Percentiles rank a stretch among this genome's conserved stretches.
Conservation (phyloP, 176 grass and related monocot genomes). For the Eragrostis curvula region DNA sequence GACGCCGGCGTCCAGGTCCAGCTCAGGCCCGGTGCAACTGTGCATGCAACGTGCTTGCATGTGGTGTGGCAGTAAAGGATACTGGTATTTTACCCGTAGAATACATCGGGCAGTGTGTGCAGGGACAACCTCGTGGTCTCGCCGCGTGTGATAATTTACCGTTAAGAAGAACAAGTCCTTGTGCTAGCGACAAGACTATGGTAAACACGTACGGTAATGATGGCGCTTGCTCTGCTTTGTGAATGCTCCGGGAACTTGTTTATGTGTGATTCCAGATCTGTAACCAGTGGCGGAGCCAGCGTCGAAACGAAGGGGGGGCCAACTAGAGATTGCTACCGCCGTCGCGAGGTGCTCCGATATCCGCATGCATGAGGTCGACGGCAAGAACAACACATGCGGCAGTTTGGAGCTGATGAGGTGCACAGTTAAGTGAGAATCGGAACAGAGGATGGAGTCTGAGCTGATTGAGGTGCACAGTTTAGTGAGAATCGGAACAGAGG, state of each 20-base stretch:
- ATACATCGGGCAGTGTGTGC: constrained; percentile 3
- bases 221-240: background rate
- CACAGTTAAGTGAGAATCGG: too few relatives aligned
- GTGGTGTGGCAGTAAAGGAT: background rate
- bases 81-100: background rate
- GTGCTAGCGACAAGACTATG: background rate
- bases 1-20: background rate
- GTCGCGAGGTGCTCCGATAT: too few relatives aligned
- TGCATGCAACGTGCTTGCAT: background rate
- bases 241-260: background rate
- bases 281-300: too few relatives aligned
- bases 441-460: too few relatives aligned
- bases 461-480: too few relatives aligned
- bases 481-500: too few relatives aligned
- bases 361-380: too few relatives aligned
- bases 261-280: background rate
- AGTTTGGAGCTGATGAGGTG: too few relatives aligned
- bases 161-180: background rate
- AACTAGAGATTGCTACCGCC: too few relatives aligned
- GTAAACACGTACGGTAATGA: constrained; percentile 21
- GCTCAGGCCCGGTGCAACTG: background rate
- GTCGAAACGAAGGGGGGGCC: too few relatives aligned
- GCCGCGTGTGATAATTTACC: constrained; percentile 5
- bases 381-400: too few relatives aligned
- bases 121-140: background rate